phyloP scores from a whole-genome alignment of 495 filamentous ascomycete genomes.

The Neurospora tetraspora region DNA sequence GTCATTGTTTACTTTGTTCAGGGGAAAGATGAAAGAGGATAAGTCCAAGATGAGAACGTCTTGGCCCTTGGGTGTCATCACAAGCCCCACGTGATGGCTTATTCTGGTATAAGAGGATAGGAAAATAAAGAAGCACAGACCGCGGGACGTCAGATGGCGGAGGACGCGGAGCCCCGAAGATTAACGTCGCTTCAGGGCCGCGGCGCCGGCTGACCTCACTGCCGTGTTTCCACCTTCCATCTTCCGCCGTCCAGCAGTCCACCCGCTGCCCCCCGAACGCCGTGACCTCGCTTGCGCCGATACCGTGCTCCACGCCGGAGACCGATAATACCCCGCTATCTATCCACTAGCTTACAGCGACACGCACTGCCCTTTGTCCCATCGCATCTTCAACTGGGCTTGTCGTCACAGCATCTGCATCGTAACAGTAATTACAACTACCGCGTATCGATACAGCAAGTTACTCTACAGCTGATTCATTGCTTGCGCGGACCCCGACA shows the following conservation, averaged over 20 bases:
- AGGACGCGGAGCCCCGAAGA: background rate
- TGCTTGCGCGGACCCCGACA: background rate
- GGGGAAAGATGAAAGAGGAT: background rate
- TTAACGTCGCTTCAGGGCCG: background rate
- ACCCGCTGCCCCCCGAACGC: background rate
- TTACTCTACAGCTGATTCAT: background rate
- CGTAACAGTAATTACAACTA: background rate
- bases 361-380: background rate
- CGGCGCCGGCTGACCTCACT: background rate
- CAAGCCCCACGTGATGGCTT: background rate
- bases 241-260: background rate
- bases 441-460: background rate
- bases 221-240: background rate
- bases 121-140: background rate
- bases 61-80: background rate
- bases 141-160: background rate
- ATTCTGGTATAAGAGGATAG: background rate
- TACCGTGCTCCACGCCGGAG: background rate
- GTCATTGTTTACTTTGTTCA: background rate
- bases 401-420: background rate
- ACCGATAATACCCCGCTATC: background rate
- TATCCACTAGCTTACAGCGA: background rate
- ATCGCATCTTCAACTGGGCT: too few species aligned
- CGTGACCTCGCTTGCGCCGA: background rate
- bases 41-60: background rate